phyloP scores from a whole-genome alignment of 2,329 filamentous ascomycete species.

The Malbranchea cinnamomea region DNA sequence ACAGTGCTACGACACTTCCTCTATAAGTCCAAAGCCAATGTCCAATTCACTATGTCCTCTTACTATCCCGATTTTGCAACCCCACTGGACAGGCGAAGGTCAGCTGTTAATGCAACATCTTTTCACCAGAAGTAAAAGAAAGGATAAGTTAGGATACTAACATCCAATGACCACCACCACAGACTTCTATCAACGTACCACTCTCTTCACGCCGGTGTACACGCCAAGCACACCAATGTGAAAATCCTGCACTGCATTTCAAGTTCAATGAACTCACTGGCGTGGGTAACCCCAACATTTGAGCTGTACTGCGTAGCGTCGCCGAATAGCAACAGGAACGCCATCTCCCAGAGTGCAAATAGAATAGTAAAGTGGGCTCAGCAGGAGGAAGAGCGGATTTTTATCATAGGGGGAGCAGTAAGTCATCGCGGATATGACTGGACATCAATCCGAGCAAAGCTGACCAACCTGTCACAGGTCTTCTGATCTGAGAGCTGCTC shows the following conservation, averaged over 20 bases:
- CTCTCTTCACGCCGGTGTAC: conserved; percentile 68
- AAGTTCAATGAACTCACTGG: conserved; percentile 63
- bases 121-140: conserved; percentile 2
- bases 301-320: conserved; percentile 93
- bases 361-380: conserved; percentile 84
- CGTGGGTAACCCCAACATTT: conserved; percentile 82
- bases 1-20: conserved; percentile 79
- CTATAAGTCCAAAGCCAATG: conserved; percentile 87
- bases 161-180: conserved; percentile 3
- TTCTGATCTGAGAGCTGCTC: no score
- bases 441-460: no score
- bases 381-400: conserved; percentile 80
- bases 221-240: conserved; percentile 67
- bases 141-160: background rate
- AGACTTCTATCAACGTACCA: conserved; percentile 73
- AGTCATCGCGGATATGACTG: conserved; percentile 10
- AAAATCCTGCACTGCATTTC: conserved; percentile 73
- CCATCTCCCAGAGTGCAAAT: conserved; percentile 73
- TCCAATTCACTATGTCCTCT: conserved; percentile 88
- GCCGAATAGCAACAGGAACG: conserved; percentile 45
- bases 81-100: conserved; percentile 48
- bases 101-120: conserved; percentile 9
- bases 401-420: conserved; percentile 95
- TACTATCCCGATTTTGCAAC: conserved; percentile 53
- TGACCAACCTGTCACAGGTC: no score